Base-by-base conservation (phyloP, 129 eudicot genomes). In the Flaveria sonorensis region DNA sequence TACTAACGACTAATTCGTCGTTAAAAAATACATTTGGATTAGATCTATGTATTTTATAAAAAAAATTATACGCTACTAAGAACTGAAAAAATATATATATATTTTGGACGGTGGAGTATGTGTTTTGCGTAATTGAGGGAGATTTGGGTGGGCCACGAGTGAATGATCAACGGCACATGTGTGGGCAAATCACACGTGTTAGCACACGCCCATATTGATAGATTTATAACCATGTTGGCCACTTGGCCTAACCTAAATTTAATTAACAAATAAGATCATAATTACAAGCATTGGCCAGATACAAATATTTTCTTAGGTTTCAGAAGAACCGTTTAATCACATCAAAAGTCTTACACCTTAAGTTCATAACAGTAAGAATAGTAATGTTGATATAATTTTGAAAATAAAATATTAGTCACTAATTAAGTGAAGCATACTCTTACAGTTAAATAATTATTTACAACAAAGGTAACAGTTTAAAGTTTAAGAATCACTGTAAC, bases 131-230 rank as follows among this genome's bases (percentile, higher is more conserved):
- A 63, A 46, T 46, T 52, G 2, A 74, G 60, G 55, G 76, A 4
- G 65, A 21, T 60, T 60, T 62, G 10, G 14, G 64, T 59, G 16
- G 57, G 39, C 66, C 75, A 55, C 53, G 62, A 66, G 47, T 26
- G 23, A 67, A 36, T 72, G 77, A 55, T 77, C 32, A 62, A 32
- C 47, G 30, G 65, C 61, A 77, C 77, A 71, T 71, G 77, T 60
- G 28, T 48, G 42, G 43, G 72, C 43, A 19, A 46, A 56, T 71
- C 70, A 79, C 83, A 62, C 83, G 83, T 79, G 78, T 62, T 50
- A 67, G 59, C 73, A 72, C 83, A 79, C 83, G 83, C 6, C 66
- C 78, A 63, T 71, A 50, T 50, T 24, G n/a, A 18, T 79, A 72
- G 78, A 79, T 72, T 61, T 52, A 21, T 61, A 79, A 79, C 20